A percentile compares a stretch with the other conserved stretches of the same genome.
These are phyloP conservation scores for Diaporthe caulivora DNA, from an alignment of 2,329 filamentous ascomycete genomes.

Conservation along the genomic window DNA sequence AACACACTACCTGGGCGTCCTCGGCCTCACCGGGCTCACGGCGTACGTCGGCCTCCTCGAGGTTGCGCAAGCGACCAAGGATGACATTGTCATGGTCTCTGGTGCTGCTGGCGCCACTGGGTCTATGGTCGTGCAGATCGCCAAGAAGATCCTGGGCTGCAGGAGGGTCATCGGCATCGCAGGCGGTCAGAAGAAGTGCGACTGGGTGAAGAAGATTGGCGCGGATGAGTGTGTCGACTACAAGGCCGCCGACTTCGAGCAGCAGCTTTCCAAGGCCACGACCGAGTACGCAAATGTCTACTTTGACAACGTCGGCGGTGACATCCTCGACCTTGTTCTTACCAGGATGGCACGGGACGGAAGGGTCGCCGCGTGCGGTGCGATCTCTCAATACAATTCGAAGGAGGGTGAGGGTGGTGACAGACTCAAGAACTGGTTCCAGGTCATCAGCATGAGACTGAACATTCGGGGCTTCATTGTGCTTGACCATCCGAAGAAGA, in stretches of 20 bases:
- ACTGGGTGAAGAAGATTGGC: constrained; percentile 60
- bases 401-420: constrained; percentile 2
- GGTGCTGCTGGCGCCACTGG: constrained; percentile 85
- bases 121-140: constrained; percentile 81
- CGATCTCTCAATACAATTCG: constrained; percentile 26
- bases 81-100: constrained; percentile 82
- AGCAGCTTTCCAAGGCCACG: constrained; percentile 65
- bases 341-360: constrained; percentile 20
- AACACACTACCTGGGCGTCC: constrained; percentile 72
- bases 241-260: constrained; percentile 64
- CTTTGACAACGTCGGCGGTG: constrained; percentile 64
- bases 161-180: constrained; percentile 72
- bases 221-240: constrained; percentile 73
- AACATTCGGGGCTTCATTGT: constrained; percentile 7
- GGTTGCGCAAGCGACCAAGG: constrained; percentile 75
- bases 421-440: constrained; percentile 26
- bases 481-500: not conserved
- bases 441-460: constrained; percentile 21
- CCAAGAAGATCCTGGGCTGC: constrained; percentile 74
- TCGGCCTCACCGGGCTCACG: constrained; percentile 78
- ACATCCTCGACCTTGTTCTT: constrained; percentile 25
- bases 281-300: constrained; percentile 70
- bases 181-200: constrained; percentile 73
- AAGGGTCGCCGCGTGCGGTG: constrained; percentile 19
- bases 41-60: constrained; percentile 81